Base-by-base conservation (phyloP, 2,329 filamentous ascomycete genomes). In the Fusarium secorum region DNA sequence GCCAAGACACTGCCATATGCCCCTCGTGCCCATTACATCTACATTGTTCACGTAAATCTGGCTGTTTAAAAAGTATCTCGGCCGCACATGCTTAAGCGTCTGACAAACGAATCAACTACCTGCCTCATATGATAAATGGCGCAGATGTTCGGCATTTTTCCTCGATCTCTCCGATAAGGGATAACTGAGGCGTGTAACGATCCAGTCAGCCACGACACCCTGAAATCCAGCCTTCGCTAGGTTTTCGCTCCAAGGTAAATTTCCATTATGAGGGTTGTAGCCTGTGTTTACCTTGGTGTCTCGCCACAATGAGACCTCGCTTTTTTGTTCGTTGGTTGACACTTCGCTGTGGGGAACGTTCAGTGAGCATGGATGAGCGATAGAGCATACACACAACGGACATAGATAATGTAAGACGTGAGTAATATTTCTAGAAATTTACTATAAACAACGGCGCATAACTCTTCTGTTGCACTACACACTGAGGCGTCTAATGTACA, bases 391-490 rank as follows among this genome's bases (percentile, higher is more conserved):
- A 73, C 55, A 45, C 30, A 61, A 45, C 32, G 45, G 33, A 39
- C 26, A 62, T 54, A 42, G 35, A 53, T 36, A 28, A 51, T 57
- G 44, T 36, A 64, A 49, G 55, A 64, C 46, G 36, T 60, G 53
- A 39, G 59, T 64, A 53, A 52, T 59, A 59, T 66, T 72, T 74
- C 73, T 64, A 66, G 68, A 62, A 71, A 57, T 39, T 54, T 55
- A 35, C 36, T 56, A 53, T 46, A 57, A 42, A 42, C 46, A 44
- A 60, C 42, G 38, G 61, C 59, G 61, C 63, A 72, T 75, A 59
- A 36, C 53, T 60, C 57, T 57, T 58, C 68, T 38, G 70, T 70
- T 63, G 52, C 70, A 74, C 70, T 60, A 53, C 60, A 30, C 55
- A 61, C 45, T 52, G 64, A 66, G 59, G 69, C 58, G 49, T 51